Percentiles rank a stretch among this genome's conserved stretches.
These are phyloP conservation scores for Pestalotiopsis fici DNA, from an alignment of 2,329 filamentous ascomycete genomes.

Conservation along the genomic window DNA sequence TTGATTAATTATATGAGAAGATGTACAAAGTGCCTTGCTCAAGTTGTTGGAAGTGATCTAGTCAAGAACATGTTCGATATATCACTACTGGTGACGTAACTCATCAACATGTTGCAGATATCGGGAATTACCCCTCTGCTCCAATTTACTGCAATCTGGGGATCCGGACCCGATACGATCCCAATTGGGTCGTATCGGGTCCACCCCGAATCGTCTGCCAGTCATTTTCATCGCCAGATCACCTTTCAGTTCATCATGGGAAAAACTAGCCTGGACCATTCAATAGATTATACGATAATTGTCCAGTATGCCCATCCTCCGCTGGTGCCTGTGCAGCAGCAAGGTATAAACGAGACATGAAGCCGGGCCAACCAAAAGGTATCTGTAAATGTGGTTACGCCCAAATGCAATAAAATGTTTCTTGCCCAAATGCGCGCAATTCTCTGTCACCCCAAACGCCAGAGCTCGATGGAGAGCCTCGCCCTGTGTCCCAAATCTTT, in stretches of 20 bases:
- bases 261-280: too few species aligned
- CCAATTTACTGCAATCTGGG: background rate
- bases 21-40: background rate
- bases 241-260: too few species aligned
- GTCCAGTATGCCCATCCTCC: background rate
- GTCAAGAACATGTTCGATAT: background rate
- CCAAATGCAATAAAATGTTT: background rate
- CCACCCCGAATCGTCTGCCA: too few species aligned
- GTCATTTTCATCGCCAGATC: too few species aligned
- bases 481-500: background rate
- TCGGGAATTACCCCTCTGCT: background rate
- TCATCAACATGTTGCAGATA: background rate
- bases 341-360: background rate
- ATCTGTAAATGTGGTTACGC: background rate
- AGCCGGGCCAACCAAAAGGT: background rate
- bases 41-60: background rate
- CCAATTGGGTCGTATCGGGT: background rate
- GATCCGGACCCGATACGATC: background rate
- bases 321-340: background rate
- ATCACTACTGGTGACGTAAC: background rate
- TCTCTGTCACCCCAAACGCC: background rate
- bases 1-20: background rate
- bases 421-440: background rate
- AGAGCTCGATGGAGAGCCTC: background rate
- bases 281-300: background rate